These are phyloP conservation scores for Flaveria brownii DNA, from an alignment of 129 eudicot genomes.

Conservation along the genomic window DNA sequence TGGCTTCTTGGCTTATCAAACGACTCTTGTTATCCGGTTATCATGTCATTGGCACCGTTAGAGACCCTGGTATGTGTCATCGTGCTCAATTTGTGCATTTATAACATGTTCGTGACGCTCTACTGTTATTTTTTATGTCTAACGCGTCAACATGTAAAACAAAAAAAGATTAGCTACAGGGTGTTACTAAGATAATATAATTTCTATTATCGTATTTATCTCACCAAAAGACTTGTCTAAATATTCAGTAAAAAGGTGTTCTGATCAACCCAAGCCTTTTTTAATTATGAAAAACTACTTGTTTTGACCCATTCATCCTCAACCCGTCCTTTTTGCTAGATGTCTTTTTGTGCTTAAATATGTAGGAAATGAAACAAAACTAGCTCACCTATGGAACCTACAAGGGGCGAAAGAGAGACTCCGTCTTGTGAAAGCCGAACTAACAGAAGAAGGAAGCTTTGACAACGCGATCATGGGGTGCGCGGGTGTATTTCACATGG, in stretches of 20 bases:
- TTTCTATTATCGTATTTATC: too few species aligned
- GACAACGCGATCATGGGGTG: constrained; percentile 77
- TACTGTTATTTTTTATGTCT: too few species aligned
- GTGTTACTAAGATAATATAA: too few species aligned
- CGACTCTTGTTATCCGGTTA: constrained; percentile 73
- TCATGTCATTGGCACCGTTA: constrained; percentile 78
- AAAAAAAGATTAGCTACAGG: neutral
- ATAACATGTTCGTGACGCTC: neutral
- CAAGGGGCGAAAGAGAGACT: constrained; percentile 93
- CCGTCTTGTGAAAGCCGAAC: constrained; percentile 59
- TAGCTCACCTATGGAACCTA: constrained; percentile 76
- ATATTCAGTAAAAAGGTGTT: neutral
- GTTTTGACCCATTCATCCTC: neutral
- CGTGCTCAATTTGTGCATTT: constrained; percentile 5
- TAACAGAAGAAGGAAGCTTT: constrained; percentile 83
- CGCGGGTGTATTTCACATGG: constrained; percentile 85
- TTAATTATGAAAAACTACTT: neutral
- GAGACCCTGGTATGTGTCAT: constrained; percentile 69
- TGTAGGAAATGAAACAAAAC: constrained; percentile 63
- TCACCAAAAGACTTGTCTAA: too few species aligned
- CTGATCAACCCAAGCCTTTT: neutral
- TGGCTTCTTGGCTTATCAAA: constrained; percentile 95
- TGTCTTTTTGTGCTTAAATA: neutral
- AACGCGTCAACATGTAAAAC: too few species aligned
- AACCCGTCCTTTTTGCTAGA: neutral